A percentile compares a stretch with the other conserved stretches of the same genome.
Evolutionary conservation across 768 basidiomycete species (phyloP).

Genomic region (Basidioascus undulatus): DNA sequence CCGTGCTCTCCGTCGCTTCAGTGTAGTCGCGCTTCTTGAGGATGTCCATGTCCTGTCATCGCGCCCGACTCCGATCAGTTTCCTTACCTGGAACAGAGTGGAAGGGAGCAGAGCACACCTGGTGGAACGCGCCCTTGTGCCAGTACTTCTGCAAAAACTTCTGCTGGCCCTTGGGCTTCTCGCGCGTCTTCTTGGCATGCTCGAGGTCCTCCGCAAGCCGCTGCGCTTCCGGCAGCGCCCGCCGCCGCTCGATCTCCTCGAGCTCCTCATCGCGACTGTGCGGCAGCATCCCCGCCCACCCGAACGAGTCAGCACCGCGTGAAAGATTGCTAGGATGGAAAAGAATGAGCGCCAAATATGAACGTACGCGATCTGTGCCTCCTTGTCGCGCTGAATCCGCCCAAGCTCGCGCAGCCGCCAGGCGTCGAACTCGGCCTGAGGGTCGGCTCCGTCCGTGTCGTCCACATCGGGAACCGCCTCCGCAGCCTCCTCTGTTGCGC

Average conservation of each 20-base stretch:
- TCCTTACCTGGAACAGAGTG: neutral
- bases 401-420: constrained; percentile 85
- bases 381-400: constrained; percentile 85
- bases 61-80: too few relatives aligned
- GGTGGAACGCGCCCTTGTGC: constrained; percentile 98
- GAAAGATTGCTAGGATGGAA: neutral
- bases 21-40: constrained; percentile 64
- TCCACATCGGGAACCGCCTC: constrained; percentile 66
- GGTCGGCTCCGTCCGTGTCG: constrained; percentile 82
- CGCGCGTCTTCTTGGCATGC: constrained; percentile 38
- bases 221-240: constrained; percentile 82
- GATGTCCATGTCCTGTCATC: constrained; percentile 72
- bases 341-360: neutral
- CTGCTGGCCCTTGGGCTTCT: constrained; percentile 51
- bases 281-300: neutral
- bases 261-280: constrained; percentile 46
- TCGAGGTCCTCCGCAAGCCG: constrained; percentile 78
- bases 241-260: constrained; percentile 71
- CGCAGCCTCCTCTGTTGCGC: constrained; percentile 54
- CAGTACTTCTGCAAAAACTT: constrained; percentile 95
- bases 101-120: constrained; percentile 25
- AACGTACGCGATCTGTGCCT: constrained; percentile 36
- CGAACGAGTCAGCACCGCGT: neutral
- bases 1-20: constrained; percentile 62
- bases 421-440: constrained; percentile 71